A percentile compares a stretch with the other conserved stretches of the same genome.
These are phyloP conservation scores for Aphanomyces stellatus DNA, from an alignment of 352 stramenopile species.

Conservation along the genomic window DNA sequence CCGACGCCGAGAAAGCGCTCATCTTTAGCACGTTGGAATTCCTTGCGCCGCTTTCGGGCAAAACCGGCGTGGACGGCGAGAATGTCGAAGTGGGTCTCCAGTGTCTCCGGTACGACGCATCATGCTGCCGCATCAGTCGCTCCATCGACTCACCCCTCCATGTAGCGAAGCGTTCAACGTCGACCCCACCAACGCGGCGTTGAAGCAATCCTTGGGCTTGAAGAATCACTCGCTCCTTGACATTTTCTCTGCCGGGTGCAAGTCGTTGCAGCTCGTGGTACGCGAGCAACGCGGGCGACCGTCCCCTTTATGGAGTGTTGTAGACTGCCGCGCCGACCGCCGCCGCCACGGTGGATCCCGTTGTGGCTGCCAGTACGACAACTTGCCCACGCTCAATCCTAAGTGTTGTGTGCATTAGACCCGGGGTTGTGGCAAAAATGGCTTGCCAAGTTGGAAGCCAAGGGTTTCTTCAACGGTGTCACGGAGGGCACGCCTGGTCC, in stretches of 20 bases:
- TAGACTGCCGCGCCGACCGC: slow-evolving; percentile 19
- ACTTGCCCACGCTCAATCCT: neutral
- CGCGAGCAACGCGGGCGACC: neutral
- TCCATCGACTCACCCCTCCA: neutral
- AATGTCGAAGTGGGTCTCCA: slow-evolving; percentile 59
- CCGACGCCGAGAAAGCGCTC: neutral
- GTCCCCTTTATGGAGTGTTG: neutral
- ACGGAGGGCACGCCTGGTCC: slow-evolving; percentile 33
- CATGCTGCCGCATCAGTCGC: too few relatives aligned
- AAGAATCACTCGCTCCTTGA: slow-evolving; percentile 43
- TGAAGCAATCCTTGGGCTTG: slow-evolving; percentile 42
- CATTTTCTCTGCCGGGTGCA: slow-evolving; percentile 61
- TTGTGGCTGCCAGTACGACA: slow-evolving; percentile 57
- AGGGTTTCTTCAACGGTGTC: slow-evolving; percentile 74
- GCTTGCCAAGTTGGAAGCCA: slow-evolving; percentile 75
- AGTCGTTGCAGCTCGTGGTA: slow-evolving; percentile 29
- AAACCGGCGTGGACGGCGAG: slow-evolving; percentile 36
- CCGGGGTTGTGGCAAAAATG: slow-evolving; percentile 83
- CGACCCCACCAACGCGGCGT: slow-evolving; percentile 43
- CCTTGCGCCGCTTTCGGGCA: neutral
- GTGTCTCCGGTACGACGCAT: slow-evolving; percentile 50
- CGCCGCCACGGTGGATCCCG: slow-evolving; percentile 39
- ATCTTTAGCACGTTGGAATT: slow-evolving; percentile 11
- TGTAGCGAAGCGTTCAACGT: slow-evolving; percentile 64
- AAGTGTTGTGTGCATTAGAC: slow-evolving; percentile 28